Percentiles rank a stretch among this genome's conserved stretches.
phyloP scores from a whole-genome alignment of 129 eudicot species.

The Deinandra increscens region DNA sequence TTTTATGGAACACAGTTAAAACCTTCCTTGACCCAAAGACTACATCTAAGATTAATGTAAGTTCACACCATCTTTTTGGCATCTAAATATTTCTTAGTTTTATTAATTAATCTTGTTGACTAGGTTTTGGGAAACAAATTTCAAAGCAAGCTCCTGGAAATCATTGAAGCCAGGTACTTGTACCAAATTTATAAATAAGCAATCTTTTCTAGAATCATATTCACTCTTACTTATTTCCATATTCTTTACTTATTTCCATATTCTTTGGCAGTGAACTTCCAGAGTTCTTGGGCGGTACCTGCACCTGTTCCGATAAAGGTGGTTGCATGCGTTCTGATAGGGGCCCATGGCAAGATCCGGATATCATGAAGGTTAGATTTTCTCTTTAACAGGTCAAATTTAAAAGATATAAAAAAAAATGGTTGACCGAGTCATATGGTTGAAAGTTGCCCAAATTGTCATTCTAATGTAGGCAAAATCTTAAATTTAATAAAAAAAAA shows the following conservation, averaged over 20 bases:
- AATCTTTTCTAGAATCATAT: not conserved
- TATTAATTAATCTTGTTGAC: constrained; percentile 21
- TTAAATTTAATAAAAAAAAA: not conserved
- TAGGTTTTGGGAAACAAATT: constrained; percentile 94
- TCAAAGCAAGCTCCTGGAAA: constrained; percentile 88
- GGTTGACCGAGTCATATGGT: not conserved
- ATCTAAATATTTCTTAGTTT: not conserved
- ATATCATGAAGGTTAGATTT: constrained; percentile 74
- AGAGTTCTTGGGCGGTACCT: constrained; percentile 94
- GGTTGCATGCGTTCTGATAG: constrained; percentile 94
- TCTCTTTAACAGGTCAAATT: not conserved
- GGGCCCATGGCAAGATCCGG: constrained; percentile 97
- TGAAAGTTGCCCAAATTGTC: not conserved
- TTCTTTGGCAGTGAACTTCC: constrained; percentile 79
- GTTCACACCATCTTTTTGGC: constrained; percentile 26
- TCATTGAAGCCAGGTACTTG: constrained; percentile 88
- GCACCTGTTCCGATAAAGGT: constrained; percentile 78
- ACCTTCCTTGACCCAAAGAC: constrained; percentile 99
- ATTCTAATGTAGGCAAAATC: not conserved
- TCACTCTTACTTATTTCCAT: not conserved
- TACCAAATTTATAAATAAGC: not conserved
- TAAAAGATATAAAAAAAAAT: not conserved
- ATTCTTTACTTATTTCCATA: constrained; percentile 7
- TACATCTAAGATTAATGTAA: constrained; percentile 90
- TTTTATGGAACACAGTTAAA: constrained; percentile 92